Evolutionary conservation across 176 grass and related monocot genomes (phyloP).

Genomic region (Oryza coarctata): DNA sequence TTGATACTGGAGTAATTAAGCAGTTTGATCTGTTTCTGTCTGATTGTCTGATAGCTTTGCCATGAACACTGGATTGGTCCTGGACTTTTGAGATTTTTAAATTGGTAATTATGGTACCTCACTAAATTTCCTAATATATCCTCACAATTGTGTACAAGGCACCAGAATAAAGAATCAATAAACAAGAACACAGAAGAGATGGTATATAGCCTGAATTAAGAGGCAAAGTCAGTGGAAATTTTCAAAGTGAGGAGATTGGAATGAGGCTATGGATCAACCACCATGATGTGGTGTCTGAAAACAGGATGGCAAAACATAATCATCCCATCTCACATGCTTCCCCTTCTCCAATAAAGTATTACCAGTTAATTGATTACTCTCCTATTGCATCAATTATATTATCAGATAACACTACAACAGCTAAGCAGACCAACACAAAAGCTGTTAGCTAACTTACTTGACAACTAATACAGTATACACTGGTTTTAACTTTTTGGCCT

Average conservation of each 20-base stretch:
- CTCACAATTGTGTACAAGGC: slow-evolving; percentile 17
- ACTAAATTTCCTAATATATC: background rate
- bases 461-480: slow-evolving; percentile 18
- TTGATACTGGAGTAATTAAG: slow-evolving; percentile 22
- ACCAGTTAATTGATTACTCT: slow-evolving; percentile 22
- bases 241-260: slow-evolving; percentile 31
- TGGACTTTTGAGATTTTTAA: slow-evolving; percentile 16
- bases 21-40: slow-evolving; percentile 40
- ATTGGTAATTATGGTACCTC: background rate
- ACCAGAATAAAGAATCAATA: background rate
- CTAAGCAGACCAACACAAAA: slow-evolving; percentile 35
- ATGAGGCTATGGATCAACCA: slow-evolving; percentile 45
- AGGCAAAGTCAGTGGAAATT: background rate
- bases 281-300: slow-evolving; percentile 55
- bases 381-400: slow-evolving; percentile 35
- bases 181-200: slow-evolving; percentile 5
- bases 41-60: slow-evolving; percentile 22
- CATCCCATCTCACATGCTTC: slow-evolving; percentile 50
- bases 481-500: slow-evolving; percentile 28
- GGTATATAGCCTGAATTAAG: background rate
- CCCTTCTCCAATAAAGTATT: slow-evolving; percentile 34
- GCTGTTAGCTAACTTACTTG: slow-evolving; percentile 34
- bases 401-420: slow-evolving; percentile 34
- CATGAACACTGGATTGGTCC: slow-evolving; percentile 37
- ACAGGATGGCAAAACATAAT: slow-evolving; percentile 47